These are phyloP conservation scores for Amanita muscaria DNA, from an alignment of 768 basidiomycete genomes.

Conservation along the genomic window DNA sequence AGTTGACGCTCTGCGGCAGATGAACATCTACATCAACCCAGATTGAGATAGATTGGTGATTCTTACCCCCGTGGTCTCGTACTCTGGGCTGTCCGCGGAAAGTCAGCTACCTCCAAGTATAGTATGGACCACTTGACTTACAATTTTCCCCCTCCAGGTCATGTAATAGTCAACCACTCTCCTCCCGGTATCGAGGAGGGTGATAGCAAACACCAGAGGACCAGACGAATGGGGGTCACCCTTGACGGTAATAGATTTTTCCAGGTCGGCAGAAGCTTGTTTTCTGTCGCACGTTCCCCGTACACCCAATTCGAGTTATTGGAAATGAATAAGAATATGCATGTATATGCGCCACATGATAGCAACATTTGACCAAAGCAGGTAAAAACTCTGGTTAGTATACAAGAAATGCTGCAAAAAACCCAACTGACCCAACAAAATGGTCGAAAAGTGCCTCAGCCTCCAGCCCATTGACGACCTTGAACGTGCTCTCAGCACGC, in stretches of 20 bases:
- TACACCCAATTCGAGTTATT: neutral
- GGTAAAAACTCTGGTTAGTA: too few species aligned
- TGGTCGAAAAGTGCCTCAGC: constrained; percentile 33
- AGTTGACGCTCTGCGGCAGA: constrained; percentile 19
- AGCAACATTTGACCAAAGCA: neutral
- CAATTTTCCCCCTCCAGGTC: constrained; percentile 38
- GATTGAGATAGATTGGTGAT: neutral
- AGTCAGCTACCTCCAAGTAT: neutral
- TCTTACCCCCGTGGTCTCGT: constrained; percentile 1
- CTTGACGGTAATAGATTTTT: constrained; percentile 14
- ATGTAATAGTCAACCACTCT: constrained; percentile 43
- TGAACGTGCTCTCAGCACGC: constrained; percentile 27
- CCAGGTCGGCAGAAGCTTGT: constrained; percentile 14
- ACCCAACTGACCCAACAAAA: constrained; percentile 29
- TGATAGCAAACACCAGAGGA: constrained; percentile 38
- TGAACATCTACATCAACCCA: neutral
- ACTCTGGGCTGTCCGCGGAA: neutral
- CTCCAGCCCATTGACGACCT: constrained; percentile 33
- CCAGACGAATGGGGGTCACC: constrained; percentile 9
- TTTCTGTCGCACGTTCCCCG: constrained; percentile 8
- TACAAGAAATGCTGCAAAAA: too few species aligned
- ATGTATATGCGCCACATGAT: too few species aligned
- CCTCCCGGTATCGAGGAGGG: constrained; percentile 28
- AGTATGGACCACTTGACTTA: constrained; percentile 13
- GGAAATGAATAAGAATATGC: too few species aligned